Percentiles rank a stretch among this genome's conserved stretches.
Evolutionary conservation across 352 stramenopile genomes (phyloP).

Genomic region (Phytophthora sojae): DNA sequence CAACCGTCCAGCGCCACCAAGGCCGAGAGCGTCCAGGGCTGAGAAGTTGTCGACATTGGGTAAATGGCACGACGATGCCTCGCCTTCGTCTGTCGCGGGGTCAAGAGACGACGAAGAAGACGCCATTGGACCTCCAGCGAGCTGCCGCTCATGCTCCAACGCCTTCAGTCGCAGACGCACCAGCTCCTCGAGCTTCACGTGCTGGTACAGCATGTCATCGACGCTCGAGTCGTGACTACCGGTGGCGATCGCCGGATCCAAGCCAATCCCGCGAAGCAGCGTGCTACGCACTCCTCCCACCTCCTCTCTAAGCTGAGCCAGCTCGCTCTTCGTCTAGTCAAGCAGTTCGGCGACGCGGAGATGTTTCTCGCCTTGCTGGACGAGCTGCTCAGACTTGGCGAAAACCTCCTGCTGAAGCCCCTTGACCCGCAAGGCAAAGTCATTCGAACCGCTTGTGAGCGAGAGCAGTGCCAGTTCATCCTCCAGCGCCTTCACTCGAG

Average conservation of each 20-base stretch:
- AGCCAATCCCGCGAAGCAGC: constrained; percentile 65
- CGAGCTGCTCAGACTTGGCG: too few species aligned
- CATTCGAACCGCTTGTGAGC: too few species aligned
- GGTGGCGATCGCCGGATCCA: constrained; percentile 31
- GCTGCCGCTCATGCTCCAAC: constrained; percentile 63
- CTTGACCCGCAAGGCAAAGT: too few species aligned
- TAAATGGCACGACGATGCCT: constrained; percentile 45
- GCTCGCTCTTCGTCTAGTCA: constrained; percentile 52
- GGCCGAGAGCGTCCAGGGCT: constrained; percentile 54
- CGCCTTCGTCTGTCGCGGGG: constrained; percentile 14
- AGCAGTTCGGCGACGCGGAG: constrained; percentile 51
- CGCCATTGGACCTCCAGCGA: constrained; percentile 36
- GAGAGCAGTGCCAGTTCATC: too few species aligned
- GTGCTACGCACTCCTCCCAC: constrained; percentile 54
- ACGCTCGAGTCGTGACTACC: constrained; percentile 37
- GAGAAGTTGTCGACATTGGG: constrained; percentile 72
- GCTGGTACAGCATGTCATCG: constrained; percentile 69
- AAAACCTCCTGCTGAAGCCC: too few species aligned
- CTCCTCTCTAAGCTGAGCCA: constrained; percentile 60
- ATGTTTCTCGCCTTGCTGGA: too few species aligned
- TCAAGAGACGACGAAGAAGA: constrained; percentile 12
- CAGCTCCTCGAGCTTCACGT: constrained; percentile 76
- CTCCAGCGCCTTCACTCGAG: too few species aligned
- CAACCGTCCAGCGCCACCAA: constrained; percentile 65
- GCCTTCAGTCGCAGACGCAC: constrained; percentile 75